Evolutionary conservation across 2,329 filamentous ascomycete species (phyloP).

Genomic region (Colletotrichum melonis): DNA sequence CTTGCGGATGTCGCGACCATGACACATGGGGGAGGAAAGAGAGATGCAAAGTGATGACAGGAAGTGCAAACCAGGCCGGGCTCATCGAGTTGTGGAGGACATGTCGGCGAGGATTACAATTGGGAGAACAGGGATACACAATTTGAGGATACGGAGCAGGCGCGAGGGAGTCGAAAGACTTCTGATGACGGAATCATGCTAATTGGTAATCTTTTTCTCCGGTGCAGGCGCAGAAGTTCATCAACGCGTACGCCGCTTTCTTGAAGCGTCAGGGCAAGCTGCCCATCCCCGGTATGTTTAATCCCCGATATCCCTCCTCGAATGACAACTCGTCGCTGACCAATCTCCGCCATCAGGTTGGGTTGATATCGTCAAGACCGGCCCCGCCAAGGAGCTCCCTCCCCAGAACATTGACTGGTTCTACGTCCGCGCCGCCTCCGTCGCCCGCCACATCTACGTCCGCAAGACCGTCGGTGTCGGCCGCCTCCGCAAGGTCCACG

Average conservation of each 20-base stretch:
- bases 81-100: conserved; percentile 18
- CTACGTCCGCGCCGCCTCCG: conserved; percentile 89
- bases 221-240: conserved; percentile 86
- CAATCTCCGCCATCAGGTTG: conserved; percentile 72
- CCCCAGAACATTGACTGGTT: conserved; percentile 99
- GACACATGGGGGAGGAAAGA: not conserved
- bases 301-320: not conserved
- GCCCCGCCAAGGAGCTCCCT: conserved; percentile 94
- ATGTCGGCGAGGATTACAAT: not conserved
- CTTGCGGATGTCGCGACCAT: conserved; percentile 15
- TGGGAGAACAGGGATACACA: conserved; percentile 22
- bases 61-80: conserved; percentile 37
- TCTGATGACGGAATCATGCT: conserved; percentile 80
- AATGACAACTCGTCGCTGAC: conserved; percentile 34
- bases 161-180: conserved; percentile 79
- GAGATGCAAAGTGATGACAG: not conserved
- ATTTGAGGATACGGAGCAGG: conserved; percentile 64
- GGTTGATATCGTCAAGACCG: conserved; percentile 99
- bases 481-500: conserved; percentile 96
- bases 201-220: conserved; percentile 62
- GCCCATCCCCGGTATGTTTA: conserved; percentile 82
- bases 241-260: conserved; percentile 86
- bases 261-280: conserved; percentile 96
- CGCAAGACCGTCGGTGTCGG: conserved; percentile 99
- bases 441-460: conserved; percentile 98